Evolutionary conservation across 495 filamentous ascomycete genomes (phyloP).

Genomic region (Aspergillus carlsbadensis): DNA sequence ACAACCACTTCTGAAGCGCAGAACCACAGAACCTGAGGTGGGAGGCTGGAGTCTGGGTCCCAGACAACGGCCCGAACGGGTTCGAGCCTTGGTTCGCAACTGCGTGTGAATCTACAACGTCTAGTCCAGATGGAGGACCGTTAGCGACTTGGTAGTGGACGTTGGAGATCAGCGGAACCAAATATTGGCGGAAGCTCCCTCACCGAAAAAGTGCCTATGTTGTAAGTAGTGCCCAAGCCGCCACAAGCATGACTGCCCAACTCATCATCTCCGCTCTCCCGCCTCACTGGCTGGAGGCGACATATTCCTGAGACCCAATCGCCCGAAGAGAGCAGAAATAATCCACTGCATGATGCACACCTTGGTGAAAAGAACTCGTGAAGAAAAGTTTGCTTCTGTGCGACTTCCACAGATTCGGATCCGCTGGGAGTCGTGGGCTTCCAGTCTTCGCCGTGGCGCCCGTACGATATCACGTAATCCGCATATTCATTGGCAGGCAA

Average conservation of each 20-base stretch:
- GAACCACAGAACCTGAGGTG: not conserved
- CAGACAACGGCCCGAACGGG: slow-evolving; percentile 14
- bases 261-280: slow-evolving; percentile 13
- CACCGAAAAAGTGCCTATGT: not conserved
- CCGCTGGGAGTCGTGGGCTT: too few relatives aligned
- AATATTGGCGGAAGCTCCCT: not conserved
- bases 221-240: slow-evolving; percentile 42
- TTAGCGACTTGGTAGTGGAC: slow-evolving; percentile 1
- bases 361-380: not conserved
- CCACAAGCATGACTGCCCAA: slow-evolving; percentile 47
- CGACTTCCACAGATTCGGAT: too few relatives aligned
- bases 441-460: too few relatives aligned
- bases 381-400: not conserved
- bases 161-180: not conserved
- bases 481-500: not conserved
- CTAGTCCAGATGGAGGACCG: too few relatives aligned
- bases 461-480: slow-evolving; percentile 6
- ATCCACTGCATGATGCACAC: not conserved
- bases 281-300: slow-evolving; percentile 10
- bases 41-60: slow-evolving; percentile 3
- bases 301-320: not conserved
- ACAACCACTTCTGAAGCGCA: not conserved
- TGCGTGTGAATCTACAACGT: not conserved
- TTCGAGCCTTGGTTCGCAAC: slow-evolving; percentile 14
- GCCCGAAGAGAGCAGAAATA: not conserved